phyloP scores from a whole-genome alignment of 23 red algal genomes.

The Gracilariopsis chorda region DNA sequence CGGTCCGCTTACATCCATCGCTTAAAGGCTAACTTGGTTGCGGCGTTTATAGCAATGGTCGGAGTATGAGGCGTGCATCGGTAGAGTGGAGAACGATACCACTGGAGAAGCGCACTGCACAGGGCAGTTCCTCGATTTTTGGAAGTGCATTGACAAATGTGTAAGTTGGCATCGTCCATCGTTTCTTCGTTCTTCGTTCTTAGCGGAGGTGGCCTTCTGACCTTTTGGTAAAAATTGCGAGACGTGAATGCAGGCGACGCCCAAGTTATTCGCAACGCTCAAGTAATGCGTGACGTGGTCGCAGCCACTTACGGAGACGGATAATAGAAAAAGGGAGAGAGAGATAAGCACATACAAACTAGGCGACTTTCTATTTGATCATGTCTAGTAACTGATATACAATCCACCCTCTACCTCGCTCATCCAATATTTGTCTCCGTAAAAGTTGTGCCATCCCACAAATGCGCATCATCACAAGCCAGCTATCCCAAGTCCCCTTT shows the following conservation, averaged over 20 bases:
- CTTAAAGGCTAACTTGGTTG: not conserved
- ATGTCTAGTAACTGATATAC: too few relatives aligned
- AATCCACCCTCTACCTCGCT: too few relatives aligned
- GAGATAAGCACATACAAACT: too few relatives aligned
- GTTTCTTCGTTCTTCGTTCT: not conserved
- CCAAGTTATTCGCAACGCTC: slow-evolving; percentile 48
- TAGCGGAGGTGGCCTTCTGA: too few relatives aligned
- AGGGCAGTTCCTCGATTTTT: slow-evolving; percentile 99
- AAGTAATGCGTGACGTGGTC: too few relatives aligned
- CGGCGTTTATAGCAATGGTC: slow-evolving; percentile 25
- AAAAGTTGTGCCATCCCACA: too few relatives aligned
- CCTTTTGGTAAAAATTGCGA: not conserved
- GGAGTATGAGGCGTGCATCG: slow-evolving; percentile 93
- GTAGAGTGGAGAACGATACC: slow-evolving; percentile 73
- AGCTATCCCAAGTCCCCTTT: too few relatives aligned
- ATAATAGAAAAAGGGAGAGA: too few relatives aligned
- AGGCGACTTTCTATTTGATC: too few relatives aligned
- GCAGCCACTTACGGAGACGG: too few relatives aligned
- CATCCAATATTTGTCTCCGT: too few relatives aligned
- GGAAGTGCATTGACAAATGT: slow-evolving; percentile 92
- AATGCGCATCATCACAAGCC: not conserved
- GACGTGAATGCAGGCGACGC: not conserved
- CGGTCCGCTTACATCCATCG: not conserved
- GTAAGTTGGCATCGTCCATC: slow-evolving; percentile 21
- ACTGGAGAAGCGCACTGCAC: slow-evolving; percentile 97